Evolutionary conservation across 73 alveolate species (phyloP).

Genomic region (Paramecium pentaurelia): DNA sequence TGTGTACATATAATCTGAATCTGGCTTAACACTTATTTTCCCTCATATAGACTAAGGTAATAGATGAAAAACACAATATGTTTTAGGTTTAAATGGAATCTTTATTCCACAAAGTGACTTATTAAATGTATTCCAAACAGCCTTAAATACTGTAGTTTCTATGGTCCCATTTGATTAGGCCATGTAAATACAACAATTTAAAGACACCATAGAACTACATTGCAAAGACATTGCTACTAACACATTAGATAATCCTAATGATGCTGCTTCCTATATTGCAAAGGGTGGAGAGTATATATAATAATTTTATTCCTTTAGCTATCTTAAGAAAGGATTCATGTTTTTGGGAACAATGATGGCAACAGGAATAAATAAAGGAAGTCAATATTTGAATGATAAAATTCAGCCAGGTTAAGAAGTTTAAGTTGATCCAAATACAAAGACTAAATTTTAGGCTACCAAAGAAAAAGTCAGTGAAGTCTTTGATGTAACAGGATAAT

Average conservation of each 20-base stretch:
- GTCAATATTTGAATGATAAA: constrained; percentile 1
- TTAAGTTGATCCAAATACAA: background rate
- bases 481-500: constrained; percentile 29
- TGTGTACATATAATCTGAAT: background rate
- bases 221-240: constrained; percentile 40
- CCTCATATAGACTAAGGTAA: constrained; percentile 41
- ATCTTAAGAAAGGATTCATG: constrained; percentile 5
- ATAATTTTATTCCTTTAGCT: background rate
- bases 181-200: constrained; percentile 2
- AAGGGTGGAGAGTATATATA: constrained; percentile 42
- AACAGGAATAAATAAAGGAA: background rate
- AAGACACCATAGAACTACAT: constrained; percentile 23
- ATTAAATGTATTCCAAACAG: background rate
- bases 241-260: background rate
- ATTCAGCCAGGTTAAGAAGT: constrained; percentile 4
- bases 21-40: background rate
- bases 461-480: background rate
- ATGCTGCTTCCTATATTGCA: background rate
- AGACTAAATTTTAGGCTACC: background rate
- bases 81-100: constrained; percentile 44
- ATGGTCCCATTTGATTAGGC: constrained; percentile 45
- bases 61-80: background rate
- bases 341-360: constrained; percentile 29
- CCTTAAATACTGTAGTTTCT: background rate
- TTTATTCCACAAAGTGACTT: constrained; percentile 23